phyloP scores from a whole-genome alignment of 495 filamentous ascomycete species.

The Hypoxylon cercidicola region DNA sequence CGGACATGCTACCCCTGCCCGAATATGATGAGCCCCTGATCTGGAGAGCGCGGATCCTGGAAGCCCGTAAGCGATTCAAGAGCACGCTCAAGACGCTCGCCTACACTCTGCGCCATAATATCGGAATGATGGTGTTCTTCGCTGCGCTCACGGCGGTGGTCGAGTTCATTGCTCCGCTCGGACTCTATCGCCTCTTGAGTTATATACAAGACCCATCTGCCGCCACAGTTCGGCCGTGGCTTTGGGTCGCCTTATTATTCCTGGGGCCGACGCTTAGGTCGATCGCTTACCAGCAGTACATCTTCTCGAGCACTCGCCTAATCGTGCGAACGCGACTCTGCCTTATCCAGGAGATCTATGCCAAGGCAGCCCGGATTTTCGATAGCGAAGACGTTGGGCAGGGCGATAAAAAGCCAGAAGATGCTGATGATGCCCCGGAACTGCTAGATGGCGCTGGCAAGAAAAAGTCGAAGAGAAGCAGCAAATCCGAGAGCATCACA shows the following conservation, averaged over 20 bases:
- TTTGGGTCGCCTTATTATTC: not conserved
- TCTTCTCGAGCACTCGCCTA: not conserved
- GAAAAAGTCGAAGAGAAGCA: not conserved
- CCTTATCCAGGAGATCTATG: not conserved
- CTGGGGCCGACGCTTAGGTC: not conserved
- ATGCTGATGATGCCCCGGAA: not conserved
- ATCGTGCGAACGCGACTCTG: not conserved
- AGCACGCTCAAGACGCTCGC: not conserved
- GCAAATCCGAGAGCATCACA: slow-evolving; percentile 73
- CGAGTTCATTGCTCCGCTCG: not conserved
- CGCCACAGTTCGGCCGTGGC: not conserved
- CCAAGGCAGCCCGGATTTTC: not conserved
- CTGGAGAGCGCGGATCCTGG: not conserved
- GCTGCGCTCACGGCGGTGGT: not conserved
- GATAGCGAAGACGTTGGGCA: not conserved
- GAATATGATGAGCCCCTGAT: not conserved
- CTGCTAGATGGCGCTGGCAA: not conserved
- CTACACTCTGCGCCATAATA: not conserved
- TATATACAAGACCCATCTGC: not conserved
- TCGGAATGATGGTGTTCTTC: not conserved
- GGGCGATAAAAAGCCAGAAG: not conserved
- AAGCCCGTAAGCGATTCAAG: not conserved
- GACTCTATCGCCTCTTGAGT: not conserved
- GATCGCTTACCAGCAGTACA: not conserved
- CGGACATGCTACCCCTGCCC: not conserved